Conservation (phyloP, 352 stramenopile genomes). For the Globisporangium parvum region DNA sequence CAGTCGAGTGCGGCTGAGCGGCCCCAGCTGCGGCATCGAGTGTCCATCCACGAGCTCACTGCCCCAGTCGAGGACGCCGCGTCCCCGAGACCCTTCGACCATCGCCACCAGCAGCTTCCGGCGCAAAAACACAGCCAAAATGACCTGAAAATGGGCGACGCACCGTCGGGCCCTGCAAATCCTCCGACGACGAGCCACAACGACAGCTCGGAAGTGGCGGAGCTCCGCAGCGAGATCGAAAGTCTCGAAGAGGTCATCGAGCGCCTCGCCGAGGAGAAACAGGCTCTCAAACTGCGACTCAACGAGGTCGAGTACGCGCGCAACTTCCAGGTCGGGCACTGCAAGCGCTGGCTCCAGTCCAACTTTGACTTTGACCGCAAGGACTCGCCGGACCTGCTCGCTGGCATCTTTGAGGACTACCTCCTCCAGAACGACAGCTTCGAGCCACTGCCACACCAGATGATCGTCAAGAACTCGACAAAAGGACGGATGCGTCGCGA, state of each 20-base stretch:
- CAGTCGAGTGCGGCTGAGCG: constrained; percentile 5
- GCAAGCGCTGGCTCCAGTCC: constrained; percentile 39
- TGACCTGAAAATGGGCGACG: background rate
- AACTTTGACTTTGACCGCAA: constrained; percentile 60
- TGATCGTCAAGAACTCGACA: constrained; percentile 47
- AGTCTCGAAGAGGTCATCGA: constrained; percentile 33
- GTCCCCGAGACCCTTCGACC: constrained; percentile 2
- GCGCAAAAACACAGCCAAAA: background rate
- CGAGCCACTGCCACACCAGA: constrained; percentile 39
- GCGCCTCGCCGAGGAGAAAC: constrained; percentile 36
- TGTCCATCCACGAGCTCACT: constrained; percentile 10
- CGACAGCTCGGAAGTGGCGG: constrained; percentile 6
- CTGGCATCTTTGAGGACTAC: constrained; percentile 48
- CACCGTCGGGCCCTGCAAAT: background rate
- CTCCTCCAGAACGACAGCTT: constrained; percentile 39
- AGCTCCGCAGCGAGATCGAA: constrained; percentile 37
- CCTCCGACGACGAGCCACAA: background rate
- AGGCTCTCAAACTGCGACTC: constrained; percentile 40
- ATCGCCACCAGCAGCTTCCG: background rate
- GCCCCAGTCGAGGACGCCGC: background rate
- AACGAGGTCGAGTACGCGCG: constrained; percentile 34
- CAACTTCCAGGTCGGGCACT: constrained; percentile 33
- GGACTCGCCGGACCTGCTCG: constrained; percentile 38
- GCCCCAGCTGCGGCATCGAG: constrained; percentile 14
- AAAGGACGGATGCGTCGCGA: constrained; percentile 23